phyloP scores from a whole-genome alignment of 2,329 filamentous ascomycete species.

The Xylariaceae sp. region DNA sequence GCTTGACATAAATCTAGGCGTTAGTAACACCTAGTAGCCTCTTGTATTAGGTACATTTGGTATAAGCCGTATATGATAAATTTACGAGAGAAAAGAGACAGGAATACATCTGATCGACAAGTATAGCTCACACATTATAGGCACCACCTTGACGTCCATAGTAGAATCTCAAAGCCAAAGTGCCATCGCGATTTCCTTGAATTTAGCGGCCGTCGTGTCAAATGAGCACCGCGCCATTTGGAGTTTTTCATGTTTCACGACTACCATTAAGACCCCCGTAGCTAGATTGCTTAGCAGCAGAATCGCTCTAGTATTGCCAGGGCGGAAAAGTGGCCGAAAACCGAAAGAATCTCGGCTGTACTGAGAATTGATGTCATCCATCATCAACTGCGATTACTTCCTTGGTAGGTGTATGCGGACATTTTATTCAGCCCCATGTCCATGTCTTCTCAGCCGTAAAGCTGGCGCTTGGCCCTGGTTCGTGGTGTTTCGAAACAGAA shows the following conservation, averaged over 20 bases:
- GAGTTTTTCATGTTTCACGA: neutral
- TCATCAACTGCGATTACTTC: neutral
- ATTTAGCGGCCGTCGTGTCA: neutral
- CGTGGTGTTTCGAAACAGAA: conserved; percentile 22
- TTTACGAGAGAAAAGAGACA: too few relatives aligned
- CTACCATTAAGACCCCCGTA: too few relatives aligned
- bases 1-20: too few relatives aligned
- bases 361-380: neutral
- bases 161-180: neutral
- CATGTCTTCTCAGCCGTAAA: conserved; percentile 14
- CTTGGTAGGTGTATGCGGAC: too few relatives aligned
- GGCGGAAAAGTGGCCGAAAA: neutral
- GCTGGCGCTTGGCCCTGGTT: neutral
- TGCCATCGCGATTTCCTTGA: neutral
- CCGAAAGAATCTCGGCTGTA: neutral
- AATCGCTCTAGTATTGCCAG: neutral
- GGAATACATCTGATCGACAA: too few relatives aligned
- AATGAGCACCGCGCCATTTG: too few relatives aligned
- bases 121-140: too few relatives aligned
- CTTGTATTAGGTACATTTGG: too few relatives aligned
- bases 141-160: too few relatives aligned
- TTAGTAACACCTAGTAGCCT: too few relatives aligned
- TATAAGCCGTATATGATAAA: too few relatives aligned
- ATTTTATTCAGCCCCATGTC: too few relatives aligned
- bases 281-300: neutral